Percentiles rank a stretch among this genome's conserved stretches.
These are phyloP conservation scores for Allantophomopsis cytisporea DNA, from an alignment of 2,329 filamentous ascomycete genomes.

Conservation along the genomic window DNA sequence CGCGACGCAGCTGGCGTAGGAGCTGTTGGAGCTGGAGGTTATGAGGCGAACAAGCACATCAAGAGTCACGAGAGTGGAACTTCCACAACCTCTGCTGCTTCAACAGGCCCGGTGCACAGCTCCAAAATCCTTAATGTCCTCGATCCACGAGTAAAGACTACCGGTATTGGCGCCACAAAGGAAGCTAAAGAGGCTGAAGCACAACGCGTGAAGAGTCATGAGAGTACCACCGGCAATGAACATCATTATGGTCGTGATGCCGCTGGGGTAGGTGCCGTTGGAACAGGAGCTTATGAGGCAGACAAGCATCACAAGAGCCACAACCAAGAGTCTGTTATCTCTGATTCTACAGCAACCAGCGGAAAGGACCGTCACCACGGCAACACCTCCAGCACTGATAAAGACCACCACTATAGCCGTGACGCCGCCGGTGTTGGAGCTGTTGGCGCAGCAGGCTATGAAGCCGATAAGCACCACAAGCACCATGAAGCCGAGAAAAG, in stretches of 20 bases:
- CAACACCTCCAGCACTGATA: slow-evolving; percentile 1
- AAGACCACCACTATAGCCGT: slow-evolving; percentile 3
- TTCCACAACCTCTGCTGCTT: slow-evolving; percentile 5
- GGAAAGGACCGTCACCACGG: slow-evolving; percentile 2
- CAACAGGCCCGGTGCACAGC: slow-evolving; percentile 18
- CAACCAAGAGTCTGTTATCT: not conserved
- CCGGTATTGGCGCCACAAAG: slow-evolving; percentile 1
- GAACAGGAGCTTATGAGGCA: not conserved
- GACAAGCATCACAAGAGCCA: slow-evolving; percentile 1
- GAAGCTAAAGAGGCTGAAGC: no score
- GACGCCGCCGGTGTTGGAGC: slow-evolving; percentile 3
- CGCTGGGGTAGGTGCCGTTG: slow-evolving; percentile 1
- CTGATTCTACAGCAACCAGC: not conserved
- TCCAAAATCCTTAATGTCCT: slow-evolving; percentile 23
- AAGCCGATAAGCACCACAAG: slow-evolving; percentile 5
- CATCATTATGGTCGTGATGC: slow-evolving; percentile 5
- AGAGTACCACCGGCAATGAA: not conserved
- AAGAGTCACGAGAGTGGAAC: slow-evolving; percentile 2
- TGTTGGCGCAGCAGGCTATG: slow-evolving; percentile 1
- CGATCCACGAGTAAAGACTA: slow-evolving; percentile 22
- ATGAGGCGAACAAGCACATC: not conserved
- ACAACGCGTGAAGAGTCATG: no score
- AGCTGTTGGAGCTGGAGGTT: not conserved
- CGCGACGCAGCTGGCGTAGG: slow-evolving; percentile 4
- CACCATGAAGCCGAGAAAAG: slow-evolving; percentile 1